Percentiles rank a stretch among this genome's conserved stretches.
These are phyloP conservation scores for Cephaloascus albidus DNA, from an alignment of 805 yeast genomes.

Conservation along the genomic window DNA sequence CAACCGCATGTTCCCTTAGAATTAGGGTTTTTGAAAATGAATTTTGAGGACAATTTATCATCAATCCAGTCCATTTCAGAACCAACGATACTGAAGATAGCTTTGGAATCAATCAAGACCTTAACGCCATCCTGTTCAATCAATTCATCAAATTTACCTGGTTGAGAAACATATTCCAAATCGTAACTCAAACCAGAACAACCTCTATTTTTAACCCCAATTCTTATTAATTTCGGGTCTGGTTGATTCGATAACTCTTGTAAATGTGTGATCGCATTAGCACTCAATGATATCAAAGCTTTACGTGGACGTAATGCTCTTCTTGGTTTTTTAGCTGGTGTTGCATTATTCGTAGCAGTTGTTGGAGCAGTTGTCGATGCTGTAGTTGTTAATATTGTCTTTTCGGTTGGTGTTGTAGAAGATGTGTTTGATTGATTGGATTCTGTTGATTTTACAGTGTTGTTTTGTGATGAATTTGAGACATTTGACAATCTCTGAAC, in stretches of 20 bases:
- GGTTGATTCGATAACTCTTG: conserved; percentile 65
- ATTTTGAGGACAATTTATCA: conserved; percentile 80
- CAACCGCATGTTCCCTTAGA: conserved; percentile 98
- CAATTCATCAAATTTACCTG: conserved; percentile 93
- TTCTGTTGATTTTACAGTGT: background rate
- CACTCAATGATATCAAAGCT: conserved; percentile 76
- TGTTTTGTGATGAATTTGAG: background rate
- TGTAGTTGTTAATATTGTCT: conserved; percentile 3
- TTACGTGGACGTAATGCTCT: conserved; percentile 78
- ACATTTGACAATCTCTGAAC: background rate
- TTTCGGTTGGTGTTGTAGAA: conserved; percentile 1
- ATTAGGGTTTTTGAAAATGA: conserved; percentile 91
- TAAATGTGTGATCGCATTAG: conserved; percentile 69
- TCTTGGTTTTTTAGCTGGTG: conserved; percentile 20
- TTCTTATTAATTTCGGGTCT: conserved; percentile 78
- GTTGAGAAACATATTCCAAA: conserved; percentile 78
- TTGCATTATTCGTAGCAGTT: conserved; percentile 2
- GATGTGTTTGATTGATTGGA: background rate
- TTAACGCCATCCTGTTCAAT: conserved; percentile 91
- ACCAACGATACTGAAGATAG: conserved; percentile 90
- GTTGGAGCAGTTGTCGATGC: conserved; percentile 4
- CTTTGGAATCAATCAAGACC: conserved; percentile 91
- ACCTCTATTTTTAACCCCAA: conserved; percentile 94
- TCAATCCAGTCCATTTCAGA: conserved; percentile 98
- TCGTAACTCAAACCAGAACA: conserved; percentile 93